These are phyloP conservation scores for Corchorus olitorius DNA, from an alignment of 345 rosid genomes.

Conservation along the genomic window DNA sequence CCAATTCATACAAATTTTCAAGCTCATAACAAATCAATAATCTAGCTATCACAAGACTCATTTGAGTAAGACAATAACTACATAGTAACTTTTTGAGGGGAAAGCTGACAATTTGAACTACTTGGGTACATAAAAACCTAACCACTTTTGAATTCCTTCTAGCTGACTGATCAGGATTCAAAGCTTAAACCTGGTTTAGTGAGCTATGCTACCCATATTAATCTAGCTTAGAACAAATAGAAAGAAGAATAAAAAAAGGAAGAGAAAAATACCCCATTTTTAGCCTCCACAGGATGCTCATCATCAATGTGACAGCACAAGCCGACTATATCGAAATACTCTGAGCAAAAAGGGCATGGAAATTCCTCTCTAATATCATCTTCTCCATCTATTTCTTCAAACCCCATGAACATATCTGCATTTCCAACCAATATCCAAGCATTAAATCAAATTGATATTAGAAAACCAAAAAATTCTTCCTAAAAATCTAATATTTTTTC, in stretches of 20 bases:
- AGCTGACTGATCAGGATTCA: not conserved
- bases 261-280: constrained; percentile 66
- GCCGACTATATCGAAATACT: constrained; percentile 84
- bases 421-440: constrained; percentile 20
- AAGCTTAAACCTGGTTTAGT: not conserved
- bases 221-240: not conserved
- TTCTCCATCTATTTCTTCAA: constrained; percentile 88
- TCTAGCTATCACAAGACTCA: not conserved
- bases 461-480: not conserved
- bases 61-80: not conserved
- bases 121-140: not conserved
- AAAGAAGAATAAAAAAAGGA: not conserved
- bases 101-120: not conserved
- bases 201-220: not conserved
- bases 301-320: constrained; percentile 94
- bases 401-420: constrained; percentile 81
- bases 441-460: not conserved
- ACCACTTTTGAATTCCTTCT: not conserved
- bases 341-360: constrained; percentile 94
- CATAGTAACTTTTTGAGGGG: not conserved
- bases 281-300: constrained; percentile 83
- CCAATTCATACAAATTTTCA: not conserved
- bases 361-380: constrained; percentile 91
- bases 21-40: not conserved
- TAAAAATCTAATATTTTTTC: not conserved